A percentile compares a stretch with the other conserved stretches of the same genome.
Conservation (phyloP, 805 yeast genomes). For the Lachancea kluyveri region DNA sequence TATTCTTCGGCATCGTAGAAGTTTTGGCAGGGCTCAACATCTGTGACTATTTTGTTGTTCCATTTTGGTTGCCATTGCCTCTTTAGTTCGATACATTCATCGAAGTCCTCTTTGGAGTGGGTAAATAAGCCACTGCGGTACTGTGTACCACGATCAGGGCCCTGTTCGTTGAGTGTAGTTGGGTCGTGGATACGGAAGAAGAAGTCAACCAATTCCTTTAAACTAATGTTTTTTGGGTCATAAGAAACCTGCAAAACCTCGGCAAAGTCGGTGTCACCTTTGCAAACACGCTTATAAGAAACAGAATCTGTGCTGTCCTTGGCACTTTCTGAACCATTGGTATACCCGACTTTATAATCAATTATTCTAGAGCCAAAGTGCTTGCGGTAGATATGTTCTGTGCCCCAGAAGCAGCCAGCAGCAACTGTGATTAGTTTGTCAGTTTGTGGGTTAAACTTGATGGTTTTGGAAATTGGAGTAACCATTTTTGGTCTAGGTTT, state of each 20-base stretch:
- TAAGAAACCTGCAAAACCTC: constrained; percentile 81
- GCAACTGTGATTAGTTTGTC: constrained; percentile 53
- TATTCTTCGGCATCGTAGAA: constrained; percentile 96
- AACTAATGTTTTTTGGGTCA: constrained; percentile 59
- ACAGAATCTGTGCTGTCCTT: constrained; percentile 36
- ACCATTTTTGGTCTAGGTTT: constrained; percentile 10
- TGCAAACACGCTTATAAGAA: constrained; percentile 66
- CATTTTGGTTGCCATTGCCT: constrained; percentile 62
- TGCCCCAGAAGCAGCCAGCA: constrained; percentile 84
- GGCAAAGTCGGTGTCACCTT: constrained; percentile 68
- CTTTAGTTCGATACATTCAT: constrained; percentile 40
- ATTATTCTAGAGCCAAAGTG: constrained; percentile 55
- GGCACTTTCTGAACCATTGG: constrained; percentile 57
- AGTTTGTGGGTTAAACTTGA: constrained; percentile 37
- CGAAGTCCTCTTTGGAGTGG: constrained; percentile 42
- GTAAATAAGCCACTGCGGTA: constrained; percentile 80
- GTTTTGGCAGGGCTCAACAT: constrained; percentile 55
- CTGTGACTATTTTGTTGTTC: constrained; percentile 63
- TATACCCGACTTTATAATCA: constrained; percentile 83
- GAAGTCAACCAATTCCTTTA: constrained; percentile 64
- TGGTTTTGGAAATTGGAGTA: constrained; percentile 33
- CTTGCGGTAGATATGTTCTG: constrained; percentile 75
- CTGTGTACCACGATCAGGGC: constrained; percentile 85
- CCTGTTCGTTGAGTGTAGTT: constrained; percentile 75
- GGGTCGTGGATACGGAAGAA: constrained; percentile 95